Evolutionary conservation across 148 eudicot genomes (phyloP).

Genomic region (Hydrangea macrophylla): DNA sequence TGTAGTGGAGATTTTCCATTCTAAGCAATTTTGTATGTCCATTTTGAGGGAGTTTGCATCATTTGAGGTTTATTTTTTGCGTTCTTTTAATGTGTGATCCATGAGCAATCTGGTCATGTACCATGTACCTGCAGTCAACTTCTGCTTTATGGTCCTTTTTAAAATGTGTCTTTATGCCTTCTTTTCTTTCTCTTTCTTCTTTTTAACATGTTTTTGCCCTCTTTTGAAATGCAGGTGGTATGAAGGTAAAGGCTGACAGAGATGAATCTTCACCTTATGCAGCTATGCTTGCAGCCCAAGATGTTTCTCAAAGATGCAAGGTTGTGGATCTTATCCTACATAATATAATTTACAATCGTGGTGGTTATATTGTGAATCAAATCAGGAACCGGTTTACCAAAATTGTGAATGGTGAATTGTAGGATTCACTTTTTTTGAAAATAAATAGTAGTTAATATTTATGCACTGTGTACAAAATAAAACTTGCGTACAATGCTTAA

Average conservation of each 20-base stretch:
- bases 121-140: neutral
- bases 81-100: neutral
- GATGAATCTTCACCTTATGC: conserved; percentile 82
- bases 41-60: neutral
- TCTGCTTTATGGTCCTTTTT: neutral
- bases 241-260: too few relatives aligned
- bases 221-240: conserved; percentile 39
- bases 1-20: too few relatives aligned
- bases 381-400: too few relatives aligned
- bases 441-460: too few relatives aligned
- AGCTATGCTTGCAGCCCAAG: conserved; percentile 86
- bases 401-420: too few relatives aligned
- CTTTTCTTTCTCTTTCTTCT: neutral
- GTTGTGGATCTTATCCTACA: too few relatives aligned
- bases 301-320: conserved; percentile 63
- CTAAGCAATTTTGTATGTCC: neutral
- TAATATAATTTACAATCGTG: too few relatives aligned
- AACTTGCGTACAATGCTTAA: too few relatives aligned
- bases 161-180: neutral
- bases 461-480: too few relatives aligned
- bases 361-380: too few relatives aligned
- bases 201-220: neutral
- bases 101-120: neutral
- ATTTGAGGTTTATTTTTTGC: neutral
- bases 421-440: too few relatives aligned